Conservation (phyloP, 306 rosid genomes). For the cucumber (Cucumis sativus) region Cucumber_9930_V3 NC_026660.2:3694001-3694500, state of each 20-base stretch:
- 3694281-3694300: background rate
- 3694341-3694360: background rate
- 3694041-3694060: constrained; percentile 81
- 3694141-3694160: constrained; percentile 95
- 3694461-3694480: background rate
- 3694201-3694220: constrained; percentile 9
- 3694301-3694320: background rate
- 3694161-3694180: constrained; percentile 83
- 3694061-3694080: constrained; percentile 86
- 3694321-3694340: background rate
- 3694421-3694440: background rate
- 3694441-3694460: background rate
- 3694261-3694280: background rate
- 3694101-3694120: constrained; percentile 79
- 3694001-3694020: constrained; percentile 78
- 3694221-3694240: constrained; percentile 17
- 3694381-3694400: background rate
- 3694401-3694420: background rate
- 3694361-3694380: background rate
- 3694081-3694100: constrained; percentile 94
- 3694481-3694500: background rate
- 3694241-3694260: background rate
- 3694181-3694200: constrained; percentile 22
- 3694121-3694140: constrained; percentile 82
- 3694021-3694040: constrained; percentile 89